Conservation (phyloP, 805 yeast species). For the Cyberlindnera bimundalis region DNA sequence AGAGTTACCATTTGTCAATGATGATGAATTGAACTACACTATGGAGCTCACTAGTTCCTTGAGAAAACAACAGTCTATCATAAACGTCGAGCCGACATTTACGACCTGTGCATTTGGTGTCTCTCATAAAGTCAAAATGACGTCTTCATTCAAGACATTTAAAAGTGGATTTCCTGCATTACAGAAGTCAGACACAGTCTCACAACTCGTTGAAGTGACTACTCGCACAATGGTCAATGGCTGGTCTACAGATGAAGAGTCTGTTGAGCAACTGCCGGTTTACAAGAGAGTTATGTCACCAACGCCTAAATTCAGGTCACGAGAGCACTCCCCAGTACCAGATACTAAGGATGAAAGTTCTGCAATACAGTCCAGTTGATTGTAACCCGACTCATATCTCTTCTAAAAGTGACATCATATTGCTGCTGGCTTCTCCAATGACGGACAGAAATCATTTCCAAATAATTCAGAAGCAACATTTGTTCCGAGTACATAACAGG, state of each 20-base stretch:
- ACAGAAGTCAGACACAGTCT: neutral
- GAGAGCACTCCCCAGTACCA: neutral
- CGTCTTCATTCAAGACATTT: neutral
- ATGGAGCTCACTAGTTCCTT: neutral
- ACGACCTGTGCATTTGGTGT: neutral
- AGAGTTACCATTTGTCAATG: neutral
- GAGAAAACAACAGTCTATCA: neutral
- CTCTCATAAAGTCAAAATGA: constrained; percentile 1
- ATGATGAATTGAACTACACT: neutral
- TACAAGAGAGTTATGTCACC: neutral
- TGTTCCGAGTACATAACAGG: constrained; percentile 23
- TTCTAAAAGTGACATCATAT: neutral
- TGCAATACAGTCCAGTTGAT: too few relatives aligned
- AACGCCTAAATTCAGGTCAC: neutral
- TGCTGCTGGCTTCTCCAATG: neutral
- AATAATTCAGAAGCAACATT: constrained; percentile 7
- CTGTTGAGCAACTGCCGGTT: neutral
- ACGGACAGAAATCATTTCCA: constrained; percentile 23
- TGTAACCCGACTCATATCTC: neutral
- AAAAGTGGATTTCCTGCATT: neutral
- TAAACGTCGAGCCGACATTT: constrained; percentile 2
- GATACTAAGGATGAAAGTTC: too few relatives aligned
- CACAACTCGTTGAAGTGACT: neutral
- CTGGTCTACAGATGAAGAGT: neutral
- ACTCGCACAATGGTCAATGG: neutral